phyloP scores from a whole-genome alignment of 495 filamentous ascomycete genomes.

The Durotheca rogersii region DNA sequence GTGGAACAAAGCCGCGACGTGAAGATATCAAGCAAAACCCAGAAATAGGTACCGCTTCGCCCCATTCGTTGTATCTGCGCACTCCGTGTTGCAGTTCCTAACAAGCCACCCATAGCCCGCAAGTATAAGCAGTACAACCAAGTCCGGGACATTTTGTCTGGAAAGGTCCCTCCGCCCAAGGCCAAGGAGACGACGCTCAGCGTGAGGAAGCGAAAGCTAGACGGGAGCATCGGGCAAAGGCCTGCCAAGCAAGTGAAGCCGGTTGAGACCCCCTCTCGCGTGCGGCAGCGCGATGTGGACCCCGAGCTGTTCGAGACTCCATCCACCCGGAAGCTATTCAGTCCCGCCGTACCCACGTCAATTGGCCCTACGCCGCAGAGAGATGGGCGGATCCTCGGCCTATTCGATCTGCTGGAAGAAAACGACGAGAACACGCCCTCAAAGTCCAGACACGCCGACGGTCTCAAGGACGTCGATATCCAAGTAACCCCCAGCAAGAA shows the following conservation, averaged over 20 bases:
- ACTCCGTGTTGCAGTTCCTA: too few relatives aligned
- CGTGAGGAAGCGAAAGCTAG: constrained; percentile 38
- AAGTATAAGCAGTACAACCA: constrained; percentile 93
- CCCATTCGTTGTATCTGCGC: background rate
- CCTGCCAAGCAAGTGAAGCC: constrained; percentile 40
- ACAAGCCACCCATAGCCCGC: constrained; percentile 52
- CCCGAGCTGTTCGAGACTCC: constrained; percentile 54
- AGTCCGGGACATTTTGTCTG: constrained; percentile 60
- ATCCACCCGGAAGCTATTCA: constrained; percentile 61
- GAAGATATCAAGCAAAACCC: constrained; percentile 85
- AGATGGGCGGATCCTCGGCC: constrained; percentile 79
- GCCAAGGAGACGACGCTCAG: constrained; percentile 43
- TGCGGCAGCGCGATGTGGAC: constrained; percentile 45
- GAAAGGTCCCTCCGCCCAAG: constrained; percentile 46
- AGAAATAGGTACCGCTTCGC: constrained; percentile 64
- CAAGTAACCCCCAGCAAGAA: constrained; percentile 45
- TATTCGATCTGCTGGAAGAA: constrained; percentile 83
- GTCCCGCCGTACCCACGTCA: constrained; percentile 53
- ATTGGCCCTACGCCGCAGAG: constrained; percentile 90
- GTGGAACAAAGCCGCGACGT: constrained; percentile 73
- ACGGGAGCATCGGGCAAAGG: constrained; percentile 39
- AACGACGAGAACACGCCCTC: constrained; percentile 53
- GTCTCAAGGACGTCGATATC: constrained; percentile 10
- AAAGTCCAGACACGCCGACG: constrained; percentile 2
- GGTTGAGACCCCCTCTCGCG: constrained; percentile 15